Evolutionary conservation across 139 green algal genomes (phyloP), one percentile per base, ranked within the genome.

Genomic region (Penium margaritaceum): DNA sequence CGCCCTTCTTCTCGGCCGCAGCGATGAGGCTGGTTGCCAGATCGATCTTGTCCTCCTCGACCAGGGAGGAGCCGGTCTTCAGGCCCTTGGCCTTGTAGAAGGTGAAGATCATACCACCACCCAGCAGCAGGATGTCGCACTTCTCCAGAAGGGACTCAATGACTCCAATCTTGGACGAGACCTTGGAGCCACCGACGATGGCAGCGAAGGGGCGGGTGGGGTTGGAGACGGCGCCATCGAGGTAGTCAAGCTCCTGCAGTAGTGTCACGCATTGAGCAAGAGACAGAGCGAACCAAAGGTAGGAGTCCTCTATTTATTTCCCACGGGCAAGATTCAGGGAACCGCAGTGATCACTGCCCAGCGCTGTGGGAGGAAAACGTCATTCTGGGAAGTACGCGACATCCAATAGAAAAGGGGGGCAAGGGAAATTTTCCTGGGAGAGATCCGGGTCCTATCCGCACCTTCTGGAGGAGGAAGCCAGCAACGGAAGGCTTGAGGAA

Each of bases 31-130:
- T 86, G 80, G 89, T 93, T 66, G 94, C 94, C 70, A 98, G 91
- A 33, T 96, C 91, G 68, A 99, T 75, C 90, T 97, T 95, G 90
- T 98, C 93, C 75, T 97, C 93, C 90, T 99, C 94, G 33, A 99
- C 94, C 63, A 99, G 89, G 53, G 90, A 96, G 66, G 78, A 77
- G 61, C 94, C 94, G 19, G 95, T 89, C 17, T 57, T 79, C 27
- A 92, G 74, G 68, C 92, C 92, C 64, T 85, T 81, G 6, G 87
- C 85, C 88, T 96, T 96, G 92, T 95, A 96, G 90, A 98, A 98
- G 74, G 94, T 98, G 90, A 98, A 98, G 77, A 98, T 91, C 82
- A 87, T 87, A 58, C 84, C 84, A 55, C 84, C 84, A 54, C 84
- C 84, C 37, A 88, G 68, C 77, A 88, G 76, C 41, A 98, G 84